A percentile compares a stretch with the other conserved stretches of the same genome.
These are phyloP conservation scores for Stromatinia cepivora DNA, from an alignment of 2,329 filamentous ascomycete genomes.

Conservation along the genomic window DNA sequence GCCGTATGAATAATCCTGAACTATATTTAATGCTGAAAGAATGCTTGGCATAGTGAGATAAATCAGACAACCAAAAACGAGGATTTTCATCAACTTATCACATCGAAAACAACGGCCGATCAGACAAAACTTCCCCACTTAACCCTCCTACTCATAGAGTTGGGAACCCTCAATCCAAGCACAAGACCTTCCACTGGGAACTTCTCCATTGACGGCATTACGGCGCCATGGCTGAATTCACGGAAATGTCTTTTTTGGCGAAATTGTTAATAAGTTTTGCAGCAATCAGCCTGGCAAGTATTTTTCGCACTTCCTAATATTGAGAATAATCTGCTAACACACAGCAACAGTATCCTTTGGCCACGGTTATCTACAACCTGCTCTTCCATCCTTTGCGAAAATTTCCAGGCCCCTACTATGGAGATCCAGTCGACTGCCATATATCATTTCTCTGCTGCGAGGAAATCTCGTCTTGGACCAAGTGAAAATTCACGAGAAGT, in stretches of 20 bases:
- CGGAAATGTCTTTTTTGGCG: neutral
- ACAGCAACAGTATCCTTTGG: conserved; percentile 23
- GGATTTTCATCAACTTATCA: no score
- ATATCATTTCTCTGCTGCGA: neutral
- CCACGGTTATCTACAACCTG: conserved; percentile 55
- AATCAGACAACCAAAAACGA: no score
- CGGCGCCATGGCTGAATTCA: neutral
- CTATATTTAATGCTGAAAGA: no score
- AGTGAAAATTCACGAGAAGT: neutral
- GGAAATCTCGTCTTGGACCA: neutral
- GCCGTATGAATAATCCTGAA: no score
- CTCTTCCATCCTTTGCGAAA: conserved; percentile 44
- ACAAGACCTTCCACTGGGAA: no score
- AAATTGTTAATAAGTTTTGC: neutral
- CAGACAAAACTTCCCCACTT: no score
- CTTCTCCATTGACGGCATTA: no score
- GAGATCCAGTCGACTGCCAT: neutral
- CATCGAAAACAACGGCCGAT: no score
- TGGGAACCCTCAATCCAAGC: no score
- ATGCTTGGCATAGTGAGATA: no score
- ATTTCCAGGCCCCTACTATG: conserved; percentile 34
- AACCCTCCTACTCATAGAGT: no score
- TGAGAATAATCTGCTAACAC: neutral
- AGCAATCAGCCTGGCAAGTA: neutral
- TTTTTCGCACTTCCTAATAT: neutral